phyloP scores from a whole-genome alignment of 1,284 basidiomycete species.

The Mycena sp. region DNA sequence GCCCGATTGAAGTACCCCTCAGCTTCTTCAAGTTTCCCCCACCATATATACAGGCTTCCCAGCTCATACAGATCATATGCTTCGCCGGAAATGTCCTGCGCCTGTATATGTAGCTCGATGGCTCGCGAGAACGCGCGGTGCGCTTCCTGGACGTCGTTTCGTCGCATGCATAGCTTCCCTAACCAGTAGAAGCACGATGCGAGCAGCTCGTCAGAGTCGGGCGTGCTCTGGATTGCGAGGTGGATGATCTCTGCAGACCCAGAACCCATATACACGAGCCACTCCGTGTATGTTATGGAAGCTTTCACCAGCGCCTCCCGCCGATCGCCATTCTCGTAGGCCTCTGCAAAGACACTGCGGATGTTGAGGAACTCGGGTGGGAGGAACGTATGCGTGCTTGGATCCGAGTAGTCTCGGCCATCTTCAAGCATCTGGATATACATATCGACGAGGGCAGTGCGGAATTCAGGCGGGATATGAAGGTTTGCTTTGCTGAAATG shows the following conservation, averaged over 20 bases:
- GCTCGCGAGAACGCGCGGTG: conserved; percentile 21
- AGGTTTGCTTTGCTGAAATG: conserved; percentile 28
- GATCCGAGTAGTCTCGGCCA: conserved; percentile 20
- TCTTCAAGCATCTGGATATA: conserved; percentile 24
- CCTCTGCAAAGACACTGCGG: conserved; percentile 23
- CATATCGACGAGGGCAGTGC: conserved; percentile 23
- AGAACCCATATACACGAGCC: conserved; percentile 28
- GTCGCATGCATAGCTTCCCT: conserved; percentile 26
- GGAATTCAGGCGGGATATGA: conserved; percentile 13
- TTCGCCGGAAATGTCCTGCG: conserved; percentile 18
- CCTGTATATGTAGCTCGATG: conserved; percentile 15
- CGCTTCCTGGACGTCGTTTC: conserved; percentile 22
- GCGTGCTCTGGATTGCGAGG: conserved; percentile 20
- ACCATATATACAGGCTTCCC: conserved; percentile 24
- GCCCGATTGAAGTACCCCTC: conserved; percentile 22
- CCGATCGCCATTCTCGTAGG: conserved; percentile 21
- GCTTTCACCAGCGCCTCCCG: conserved; percentile 22
- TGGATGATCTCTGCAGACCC: conserved; percentile 28
- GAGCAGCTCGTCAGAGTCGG: conserved; percentile 12
- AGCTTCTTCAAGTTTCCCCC: conserved; percentile 24
- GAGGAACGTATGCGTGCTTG: conserved; percentile 22
- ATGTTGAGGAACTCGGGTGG: conserved; percentile 27
- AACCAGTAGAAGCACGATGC: conserved; percentile 28
- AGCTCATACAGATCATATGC: conserved; percentile 27
- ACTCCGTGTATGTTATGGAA: conserved; percentile 24